Evolutionary conservation across 768 basidiomycete genomes (phyloP).

Genomic region (Pholiota microspora): DNA sequence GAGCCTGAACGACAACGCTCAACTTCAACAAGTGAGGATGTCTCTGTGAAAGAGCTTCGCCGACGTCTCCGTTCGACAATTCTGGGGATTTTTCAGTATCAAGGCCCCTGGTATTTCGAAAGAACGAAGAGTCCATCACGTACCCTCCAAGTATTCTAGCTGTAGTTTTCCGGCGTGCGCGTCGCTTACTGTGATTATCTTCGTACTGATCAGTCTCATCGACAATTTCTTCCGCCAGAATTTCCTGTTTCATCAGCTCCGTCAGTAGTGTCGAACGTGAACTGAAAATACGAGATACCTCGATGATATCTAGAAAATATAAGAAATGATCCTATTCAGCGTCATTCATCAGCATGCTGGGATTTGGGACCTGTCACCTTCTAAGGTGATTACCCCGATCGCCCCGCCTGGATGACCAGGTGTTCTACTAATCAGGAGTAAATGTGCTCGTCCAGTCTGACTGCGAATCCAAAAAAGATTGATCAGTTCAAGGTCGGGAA

Average conservation of each 20-base stretch:
- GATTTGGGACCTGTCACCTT: slow-evolving; percentile 46
- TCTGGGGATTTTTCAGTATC: background rate
- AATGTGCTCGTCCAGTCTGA: slow-evolving; percentile 93
- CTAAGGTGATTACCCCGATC: slow-evolving; percentile 87
- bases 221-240: slow-evolving; percentile 93
- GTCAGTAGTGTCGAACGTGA: background rate
- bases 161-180: slow-evolving; percentile 69
- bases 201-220: slow-evolving; percentile 92
- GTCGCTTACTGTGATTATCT: slow-evolving; percentile 78
- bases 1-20: slow-evolving; percentile 8
- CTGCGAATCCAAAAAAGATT: slow-evolving; percentile 36
- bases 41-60: slow-evolving; percentile 10
- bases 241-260: slow-evolving; percentile 53
- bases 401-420: slow-evolving; percentile 84
- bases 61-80: slow-evolving; percentile 20
- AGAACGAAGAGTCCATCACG: slow-evolving; percentile 19
- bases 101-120: background rate
- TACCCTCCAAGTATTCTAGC: slow-evolving; percentile 80
- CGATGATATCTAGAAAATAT: slow-evolving; percentile 60
- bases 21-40: slow-evolving; percentile 12
- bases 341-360: background rate
- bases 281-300: slow-evolving; percentile 36
- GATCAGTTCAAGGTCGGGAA: background rate
- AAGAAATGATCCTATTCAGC: background rate
- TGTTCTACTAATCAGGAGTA: slow-evolving; percentile 79